Percentiles rank a stretch among this genome's conserved stretches.
Evolutionary conservation across 1,284 basidiomycete genomes (phyloP).

Genomic region (Trametes versicolor): DNA sequence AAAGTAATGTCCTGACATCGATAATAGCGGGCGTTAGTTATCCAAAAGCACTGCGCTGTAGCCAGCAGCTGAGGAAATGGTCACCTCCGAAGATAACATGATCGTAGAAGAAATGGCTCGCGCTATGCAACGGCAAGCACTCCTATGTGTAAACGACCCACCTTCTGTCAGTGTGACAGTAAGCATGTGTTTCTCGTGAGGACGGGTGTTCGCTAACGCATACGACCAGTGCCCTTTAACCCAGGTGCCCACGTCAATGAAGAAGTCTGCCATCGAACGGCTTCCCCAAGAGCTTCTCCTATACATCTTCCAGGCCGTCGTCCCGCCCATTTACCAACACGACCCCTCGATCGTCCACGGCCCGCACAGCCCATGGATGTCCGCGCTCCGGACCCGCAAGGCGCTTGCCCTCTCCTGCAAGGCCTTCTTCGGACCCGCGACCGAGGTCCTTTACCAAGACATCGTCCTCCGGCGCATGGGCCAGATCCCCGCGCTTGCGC

Average conservation of each 20-base stretch:
- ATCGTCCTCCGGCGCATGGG: constrained; percentile 22
- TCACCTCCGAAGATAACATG: not conserved
- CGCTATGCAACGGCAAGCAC: not conserved
- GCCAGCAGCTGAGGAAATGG: not conserved
- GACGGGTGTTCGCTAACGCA: no score
- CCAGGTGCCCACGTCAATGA: no score
- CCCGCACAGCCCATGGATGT: constrained; percentile 15
- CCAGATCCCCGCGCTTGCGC: constrained; percentile 18
- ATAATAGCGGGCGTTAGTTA: no score
- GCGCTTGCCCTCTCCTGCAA: constrained; percentile 9
- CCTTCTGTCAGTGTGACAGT: no score
- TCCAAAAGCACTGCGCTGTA: no score
- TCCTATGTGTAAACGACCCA: no score
- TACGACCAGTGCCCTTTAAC: no score
- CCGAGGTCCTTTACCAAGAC: constrained; percentile 19
- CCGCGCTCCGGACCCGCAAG: constrained; percentile 15
- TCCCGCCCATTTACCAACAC: constrained; percentile 1
- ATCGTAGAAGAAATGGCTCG: constrained; percentile 17
- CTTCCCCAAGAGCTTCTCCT: constrained; percentile 18
- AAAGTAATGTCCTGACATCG: no score
- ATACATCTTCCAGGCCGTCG: constrained; percentile 7
- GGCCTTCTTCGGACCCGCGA: constrained; percentile 12
- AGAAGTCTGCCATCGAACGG: not conserved
- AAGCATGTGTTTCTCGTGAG: no score
- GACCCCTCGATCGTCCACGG: constrained; percentile 17